Conservation (phyloP, 2,329 filamentous ascomycete species). For the Paecilomyces sp. region DNA sequence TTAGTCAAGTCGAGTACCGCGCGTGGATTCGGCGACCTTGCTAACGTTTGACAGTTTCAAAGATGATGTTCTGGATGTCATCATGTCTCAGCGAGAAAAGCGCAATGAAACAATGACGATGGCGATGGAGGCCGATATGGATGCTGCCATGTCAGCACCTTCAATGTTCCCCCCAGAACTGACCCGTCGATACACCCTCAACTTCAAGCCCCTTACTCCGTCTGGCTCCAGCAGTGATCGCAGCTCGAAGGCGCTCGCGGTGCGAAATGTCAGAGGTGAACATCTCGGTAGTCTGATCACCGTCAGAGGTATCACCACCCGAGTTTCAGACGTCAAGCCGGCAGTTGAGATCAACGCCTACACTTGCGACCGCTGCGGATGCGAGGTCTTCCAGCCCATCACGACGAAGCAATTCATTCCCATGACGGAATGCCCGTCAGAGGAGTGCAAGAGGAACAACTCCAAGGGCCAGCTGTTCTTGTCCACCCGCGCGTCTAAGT, state of each 20-base stretch:
- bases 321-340: conserved; percentile 96
- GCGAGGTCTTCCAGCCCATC: conserved; percentile 95
- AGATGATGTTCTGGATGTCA: conserved; percentile 91
- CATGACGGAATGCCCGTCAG: conserved; percentile 75
- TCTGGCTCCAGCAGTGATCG: conserved; percentile 58
- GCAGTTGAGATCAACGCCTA: conserved; percentile 97
- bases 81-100: conserved; percentile 84
- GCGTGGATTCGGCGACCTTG: not conserved
- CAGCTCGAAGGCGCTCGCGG: conserved; percentile 64
- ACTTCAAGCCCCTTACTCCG: conserved; percentile 86
- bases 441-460: conserved; percentile 85
- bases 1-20: conserved; percentile 35
- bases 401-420: conserved; percentile 86
- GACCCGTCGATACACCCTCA: conserved; percentile 87
- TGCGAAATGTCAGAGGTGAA: conserved; percentile 85
- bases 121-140: conserved; percentile 57
- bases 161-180: conserved; percentile 87
- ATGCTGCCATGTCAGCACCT: conserved; percentile 55
- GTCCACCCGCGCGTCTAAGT: conserved; percentile 94
- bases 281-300: conserved; percentile 92
- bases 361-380: conserved; percentile 91
- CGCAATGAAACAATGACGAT: conserved; percentile 72
- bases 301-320: conserved; percentile 84
- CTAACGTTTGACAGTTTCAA: conserved; percentile 63
- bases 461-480: conserved; percentile 89